Evolutionary conservation across 2,329 filamentous ascomycete genomes (phyloP), one percentile per base, ranked within the genome.

Genomic region (Penicillium aurantiogriseum): DNA sequence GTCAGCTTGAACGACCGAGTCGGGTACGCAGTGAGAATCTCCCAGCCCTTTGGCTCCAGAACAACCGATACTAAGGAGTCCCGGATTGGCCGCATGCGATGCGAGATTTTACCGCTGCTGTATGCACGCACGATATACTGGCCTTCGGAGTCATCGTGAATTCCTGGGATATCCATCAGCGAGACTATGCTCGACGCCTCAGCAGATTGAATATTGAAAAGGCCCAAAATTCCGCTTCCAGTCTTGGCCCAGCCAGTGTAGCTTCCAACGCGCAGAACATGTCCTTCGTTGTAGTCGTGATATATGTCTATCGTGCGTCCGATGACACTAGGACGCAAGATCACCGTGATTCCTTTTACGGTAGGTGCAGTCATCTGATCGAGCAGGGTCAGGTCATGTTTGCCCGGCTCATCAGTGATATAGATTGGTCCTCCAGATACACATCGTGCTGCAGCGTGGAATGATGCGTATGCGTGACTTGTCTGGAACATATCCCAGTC

Each of bases 401-500:
- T 77, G 0, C 91, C 92, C 0, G 93, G 93, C 0, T 86, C 83
- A 73, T 99, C 94, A 0, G 93, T 97, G 71, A 99, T 92, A 67
- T 95, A 97, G 40, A 99, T 88, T 0, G 93, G 94, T 0, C 94
- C 94, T 9, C 94, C 94, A 47, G 88, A 92, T 10, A 99, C 81
- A 72, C 91, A 96, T 46, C 94, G 84, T 2, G 92, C 92, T 1
- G 94, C 93, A 5, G 91, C 94, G 66, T 99, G 94, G 70, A 94
- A 96, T 0, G 83, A 84, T 0, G 89, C 89, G 71, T 90, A 96
- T 1, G 81, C 76, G 63, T 88, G 85, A 21, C 77, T 80, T 1
- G 86, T 88, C 67, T 89, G 86, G 68, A 89, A 89, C 86, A 89
- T 89, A 67, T 89, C 86, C 86, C 86, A 89, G 73, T 97, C 92